A percentile compares a stretch with the other conserved stretches of the same genome.
Conservation (phyloP, 768 basidiomycete species). For the Pulveroboletus sp. region DNA sequence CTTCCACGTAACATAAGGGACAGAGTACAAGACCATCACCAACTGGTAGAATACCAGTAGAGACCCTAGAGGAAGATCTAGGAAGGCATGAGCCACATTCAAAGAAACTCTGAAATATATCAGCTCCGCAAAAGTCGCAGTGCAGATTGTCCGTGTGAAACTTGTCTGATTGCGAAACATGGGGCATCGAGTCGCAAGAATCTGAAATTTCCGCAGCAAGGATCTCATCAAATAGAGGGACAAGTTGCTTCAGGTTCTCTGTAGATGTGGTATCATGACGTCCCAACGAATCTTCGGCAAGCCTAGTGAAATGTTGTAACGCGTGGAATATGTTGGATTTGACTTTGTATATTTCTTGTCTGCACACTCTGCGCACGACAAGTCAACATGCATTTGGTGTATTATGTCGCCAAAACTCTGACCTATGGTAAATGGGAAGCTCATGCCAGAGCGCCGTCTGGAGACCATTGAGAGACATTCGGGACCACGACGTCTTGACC, state of each 20-base stretch:
- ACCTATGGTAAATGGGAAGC: conserved; percentile 78
- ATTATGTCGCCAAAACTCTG: conserved; percentile 2
- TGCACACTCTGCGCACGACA: conserved; percentile 57
- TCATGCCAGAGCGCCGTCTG: conserved; percentile 62
- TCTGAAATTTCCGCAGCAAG: conserved; percentile 40
- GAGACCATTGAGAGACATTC: conserved; percentile 69
- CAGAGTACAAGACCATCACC: conserved; percentile 56
- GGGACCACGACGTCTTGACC: conserved; percentile 81
- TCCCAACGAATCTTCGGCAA: conserved; percentile 7
- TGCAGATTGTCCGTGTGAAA: conserved; percentile 30
- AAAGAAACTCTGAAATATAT: conserved; percentile 80
- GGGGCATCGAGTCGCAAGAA: conserved; percentile 30
- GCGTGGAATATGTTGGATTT: conserved; percentile 61
- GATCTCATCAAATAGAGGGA: conserved; percentile 48
- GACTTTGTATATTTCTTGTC: conserved; percentile 70
- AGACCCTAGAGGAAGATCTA: conserved; percentile 9
- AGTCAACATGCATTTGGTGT: background rate
- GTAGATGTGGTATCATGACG: background rate
- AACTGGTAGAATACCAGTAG: conserved; percentile 14
- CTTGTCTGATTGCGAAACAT: conserved; percentile 24
- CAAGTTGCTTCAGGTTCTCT: conserved; percentile 32
- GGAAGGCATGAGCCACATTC: conserved; percentile 53
- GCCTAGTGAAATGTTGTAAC: conserved; percentile 35
- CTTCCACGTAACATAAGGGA: conserved; percentile 70
- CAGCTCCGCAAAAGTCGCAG: conserved; percentile 79